Base-by-base conservation (phyloP, 2,329 filamentous ascomycete species). In the Calonectria fujianensis region DNA sequence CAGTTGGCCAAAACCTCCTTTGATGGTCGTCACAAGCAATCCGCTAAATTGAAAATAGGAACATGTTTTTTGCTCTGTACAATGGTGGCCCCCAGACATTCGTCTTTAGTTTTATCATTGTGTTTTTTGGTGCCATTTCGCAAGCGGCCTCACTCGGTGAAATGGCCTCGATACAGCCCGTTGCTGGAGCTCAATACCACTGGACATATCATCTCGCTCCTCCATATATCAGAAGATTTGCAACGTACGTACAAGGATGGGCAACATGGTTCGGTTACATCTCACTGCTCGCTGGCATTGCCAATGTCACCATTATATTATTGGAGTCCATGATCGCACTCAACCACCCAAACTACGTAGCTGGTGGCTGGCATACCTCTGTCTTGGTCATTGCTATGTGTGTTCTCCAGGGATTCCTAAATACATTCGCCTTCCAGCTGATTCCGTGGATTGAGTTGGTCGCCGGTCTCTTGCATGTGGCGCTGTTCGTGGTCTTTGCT, bases 331-430 rank as follows among this genome's bases (percentile, higher is more conserved):
- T 80, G 77, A 80, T 80, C 35, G 52, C 66, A 6, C 80, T 80
- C 24, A 80, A 80, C 67, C 72, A 80, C 67, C 74, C 76, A 7
- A 51, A 32, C 32, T 80, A 80, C 20, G 66, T 76, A 10, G 73
- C 79, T 24, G 79, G 79, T 0, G 79, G 79, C 16, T 80, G 79
- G 79, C 79, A 80, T 29, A 80, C 79, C 0, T 80, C 79, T 0
- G 70, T 80, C 1, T 64, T 80, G 3, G 79, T 80, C 61, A 80
- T 80, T 18, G 78, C 79, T 31, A 80, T 80, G 79, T 80, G 78
- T 27, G 13, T 80, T 0, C 35, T 80, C 2, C 79, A 80, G 1
- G 79, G 79, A 0, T 3, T 80, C 1, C 72, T 80, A 70, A 80
- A 80, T 31, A 59, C 78, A 1, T 80, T 76, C 5, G 75, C 79